These are phyloP conservation scores for Chrysanthemum seticuspe DNA, from an alignment of 129 eudicot genomes.

Conservation along the genomic window DNA sequence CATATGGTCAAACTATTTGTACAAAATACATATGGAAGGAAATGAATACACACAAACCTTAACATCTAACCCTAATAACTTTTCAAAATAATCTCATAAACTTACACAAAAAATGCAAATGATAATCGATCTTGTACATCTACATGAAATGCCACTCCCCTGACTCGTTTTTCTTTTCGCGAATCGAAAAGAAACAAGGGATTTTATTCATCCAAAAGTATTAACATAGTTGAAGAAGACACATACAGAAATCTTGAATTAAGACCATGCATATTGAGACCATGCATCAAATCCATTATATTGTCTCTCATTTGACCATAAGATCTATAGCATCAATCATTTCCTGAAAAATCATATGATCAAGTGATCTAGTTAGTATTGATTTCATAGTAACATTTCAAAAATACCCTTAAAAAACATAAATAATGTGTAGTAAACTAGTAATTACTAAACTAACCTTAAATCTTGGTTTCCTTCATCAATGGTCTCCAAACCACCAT, in stretches of 20 bases:
- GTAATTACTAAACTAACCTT: constrained; percentile 26
- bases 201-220: not conserved
- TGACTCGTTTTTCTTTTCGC: not conserved
- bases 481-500: constrained; percentile 63
- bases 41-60: constrained; percentile 28
- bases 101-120: not conserved
- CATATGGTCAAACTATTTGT: constrained; percentile 26
- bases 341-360: constrained; percentile 27
- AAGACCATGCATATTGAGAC: not conserved
- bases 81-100: constrained; percentile 22
- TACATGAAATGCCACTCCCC: not conserved
- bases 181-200: not conserved
- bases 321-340: not conserved
- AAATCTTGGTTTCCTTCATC: constrained; percentile 50
- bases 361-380: not conserved
- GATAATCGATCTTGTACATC: not conserved
- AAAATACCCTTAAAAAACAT: not conserved
- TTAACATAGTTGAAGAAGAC: not conserved
- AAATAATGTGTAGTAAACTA: not conserved
- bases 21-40: constrained; percentile 20
- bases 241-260: not conserved
- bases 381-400: not conserved
- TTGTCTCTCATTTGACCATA: not conserved
- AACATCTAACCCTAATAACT: constrained; percentile 23
- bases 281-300: not conserved